Conservation (phyloP, 495 filamentous ascomycete species). For the Aspergillus wentii region DNA sequence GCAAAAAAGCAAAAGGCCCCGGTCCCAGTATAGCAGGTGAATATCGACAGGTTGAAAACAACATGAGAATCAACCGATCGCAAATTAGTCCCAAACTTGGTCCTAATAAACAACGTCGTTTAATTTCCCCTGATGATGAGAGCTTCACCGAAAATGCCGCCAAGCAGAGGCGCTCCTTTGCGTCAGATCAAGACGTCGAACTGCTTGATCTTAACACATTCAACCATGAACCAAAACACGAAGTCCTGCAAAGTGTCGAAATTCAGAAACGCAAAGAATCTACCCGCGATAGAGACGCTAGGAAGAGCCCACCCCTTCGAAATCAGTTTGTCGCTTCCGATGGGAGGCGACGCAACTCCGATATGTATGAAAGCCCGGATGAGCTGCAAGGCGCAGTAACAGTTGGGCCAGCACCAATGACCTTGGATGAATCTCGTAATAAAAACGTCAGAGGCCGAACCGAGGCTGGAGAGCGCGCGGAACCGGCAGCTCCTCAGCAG, state of each 20-base stretch:
- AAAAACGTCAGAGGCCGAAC: background rate
- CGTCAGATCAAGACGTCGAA: background rate
- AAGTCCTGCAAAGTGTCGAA: slow-evolving; percentile 9
- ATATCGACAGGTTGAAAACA: slow-evolving; percentile 19
- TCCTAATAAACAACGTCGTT: background rate
- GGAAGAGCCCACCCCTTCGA: background rate
- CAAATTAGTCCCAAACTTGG: slow-evolving; percentile 4
- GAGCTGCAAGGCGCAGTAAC: slow-evolving; percentile 39
- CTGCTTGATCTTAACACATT: too few species aligned
- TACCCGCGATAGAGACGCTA: background rate
- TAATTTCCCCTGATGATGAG: slow-evolving; percentile 13
- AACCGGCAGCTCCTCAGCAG: slow-evolving; percentile 5
- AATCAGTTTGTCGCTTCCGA: slow-evolving; percentile 3
- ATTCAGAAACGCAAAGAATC: background rate
- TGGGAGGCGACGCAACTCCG: slow-evolving; percentile 5
- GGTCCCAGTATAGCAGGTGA: slow-evolving; percentile 13
- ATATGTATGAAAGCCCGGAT: slow-evolving; percentile 36
- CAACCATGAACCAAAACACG: background rate
- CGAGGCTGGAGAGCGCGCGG: background rate
- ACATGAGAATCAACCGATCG: slow-evolving; percentile 5
- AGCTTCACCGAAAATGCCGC: slow-evolving; percentile 23
- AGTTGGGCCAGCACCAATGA: slow-evolving; percentile 16
- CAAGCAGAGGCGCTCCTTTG: slow-evolving; percentile 19
- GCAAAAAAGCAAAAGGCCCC: slow-evolving; percentile 9
- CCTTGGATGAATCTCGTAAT: slow-evolving; percentile 5